A percentile compares a stretch with the other conserved stretches of the same genome.
Conservation (phyloP, 2,329 filamentous ascomycete species). For the Cladosporium austrohemisphaericum region DNA sequence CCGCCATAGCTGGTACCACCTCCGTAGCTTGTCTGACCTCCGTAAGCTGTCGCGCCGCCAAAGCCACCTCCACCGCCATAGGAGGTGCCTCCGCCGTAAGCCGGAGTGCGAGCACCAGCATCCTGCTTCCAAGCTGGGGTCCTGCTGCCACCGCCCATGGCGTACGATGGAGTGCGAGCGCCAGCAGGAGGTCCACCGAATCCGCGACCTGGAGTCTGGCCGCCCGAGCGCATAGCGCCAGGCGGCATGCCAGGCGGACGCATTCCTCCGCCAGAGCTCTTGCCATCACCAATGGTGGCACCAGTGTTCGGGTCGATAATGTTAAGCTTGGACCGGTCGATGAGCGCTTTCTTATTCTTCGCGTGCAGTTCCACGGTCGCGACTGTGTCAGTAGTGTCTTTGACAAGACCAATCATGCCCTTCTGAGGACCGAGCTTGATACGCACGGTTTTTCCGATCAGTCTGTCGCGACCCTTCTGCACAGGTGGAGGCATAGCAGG, state of each 20-base stretch:
- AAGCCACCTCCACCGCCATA: conserved; percentile 45
- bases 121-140: conserved; percentile 62
- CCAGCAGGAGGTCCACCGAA: conserved; percentile 61
- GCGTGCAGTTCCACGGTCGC: conserved; percentile 91
- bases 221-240: conserved; percentile 25
- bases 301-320: conserved; percentile 81
- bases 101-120: conserved; percentile 43
- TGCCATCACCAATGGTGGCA: conserved; percentile 53
- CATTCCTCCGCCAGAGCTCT: conserved; percentile 16
- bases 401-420: conserved; percentile 89
- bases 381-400: conserved; percentile 81
- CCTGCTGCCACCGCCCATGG: conserved; percentile 45
- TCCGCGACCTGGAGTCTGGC: conserved; percentile 28
- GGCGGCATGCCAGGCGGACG: conserved; percentile 58
- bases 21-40: conserved; percentile 64
- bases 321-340: conserved; percentile 74
- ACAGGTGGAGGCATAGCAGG: conserved; percentile 66
- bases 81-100: conserved; percentile 42
- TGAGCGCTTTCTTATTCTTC: conserved; percentile 84
- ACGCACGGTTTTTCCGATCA: conserved; percentile 87
- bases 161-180: conserved; percentile 38
- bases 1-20: conserved; percentile 48
- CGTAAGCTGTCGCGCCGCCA: conserved; percentile 43
- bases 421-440: conserved; percentile 87
- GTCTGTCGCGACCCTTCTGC: conserved; percentile 70